Percentiles rank a stretch among this genome's conserved stretches.
Conservation (phyloP, 1,284 basidiomycete genomes). For the Ustilago sp. region DNA sequence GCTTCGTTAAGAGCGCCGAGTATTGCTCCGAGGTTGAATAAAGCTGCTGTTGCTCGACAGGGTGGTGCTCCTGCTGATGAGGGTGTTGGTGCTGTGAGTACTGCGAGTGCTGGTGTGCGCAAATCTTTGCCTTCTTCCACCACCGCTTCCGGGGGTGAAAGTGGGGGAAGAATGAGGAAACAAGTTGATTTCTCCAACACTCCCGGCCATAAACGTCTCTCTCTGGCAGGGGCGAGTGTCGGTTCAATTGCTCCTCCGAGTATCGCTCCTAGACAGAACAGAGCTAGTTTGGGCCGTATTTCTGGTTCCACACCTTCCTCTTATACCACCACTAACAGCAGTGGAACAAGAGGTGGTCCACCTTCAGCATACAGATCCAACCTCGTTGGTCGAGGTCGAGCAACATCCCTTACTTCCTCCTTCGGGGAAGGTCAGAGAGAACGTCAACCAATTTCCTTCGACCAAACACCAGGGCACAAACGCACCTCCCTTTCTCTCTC, state of each 20-base stretch:
- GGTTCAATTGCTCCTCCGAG: conserved; percentile 31
- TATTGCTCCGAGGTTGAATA: conserved; percentile 54
- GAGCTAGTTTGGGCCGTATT: conserved; percentile 26
- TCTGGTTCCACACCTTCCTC: not conserved
- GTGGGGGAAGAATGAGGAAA: conserved; percentile 16
- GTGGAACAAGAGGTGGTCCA: not conserved
- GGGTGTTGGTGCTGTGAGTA: not conserved
- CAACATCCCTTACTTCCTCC: not conserved
- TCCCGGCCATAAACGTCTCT: conserved; percentile 51
- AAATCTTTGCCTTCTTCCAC: conserved; percentile 10
- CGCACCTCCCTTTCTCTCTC: conserved; percentile 22
- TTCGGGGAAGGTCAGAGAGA: not conserved
- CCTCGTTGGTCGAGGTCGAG: not conserved
- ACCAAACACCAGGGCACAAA: conserved; percentile 55
- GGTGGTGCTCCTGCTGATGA: not conserved
- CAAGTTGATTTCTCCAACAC: conserved; percentile 51
- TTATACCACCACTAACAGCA: not conserved
- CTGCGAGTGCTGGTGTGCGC: not conserved
- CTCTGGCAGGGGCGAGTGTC: conserved; percentile 3
- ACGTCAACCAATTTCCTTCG: conserved; percentile 36
- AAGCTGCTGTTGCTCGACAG: conserved; percentile 48
- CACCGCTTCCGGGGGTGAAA: not conserved
- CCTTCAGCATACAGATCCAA: conserved; percentile 3
- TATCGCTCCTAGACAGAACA: conserved; percentile 40
- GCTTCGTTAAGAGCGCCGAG: conserved; percentile 39